Conservation (phyloP, 2,329 filamentous ascomycete genomes). For the Colletotrichum orbiculare region DNA sequence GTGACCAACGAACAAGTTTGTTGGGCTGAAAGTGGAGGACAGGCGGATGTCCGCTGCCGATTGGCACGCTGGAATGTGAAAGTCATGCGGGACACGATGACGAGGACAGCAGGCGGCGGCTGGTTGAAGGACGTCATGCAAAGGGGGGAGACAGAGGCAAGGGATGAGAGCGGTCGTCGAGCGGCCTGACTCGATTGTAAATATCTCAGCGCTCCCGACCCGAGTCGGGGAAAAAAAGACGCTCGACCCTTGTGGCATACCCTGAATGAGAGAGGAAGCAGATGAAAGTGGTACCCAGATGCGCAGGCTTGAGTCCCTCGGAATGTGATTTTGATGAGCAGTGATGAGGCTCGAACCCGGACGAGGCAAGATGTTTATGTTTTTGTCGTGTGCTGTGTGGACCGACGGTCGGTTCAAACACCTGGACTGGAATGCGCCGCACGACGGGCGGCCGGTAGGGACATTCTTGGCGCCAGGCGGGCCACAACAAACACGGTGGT, state of each 20-base stretch:
- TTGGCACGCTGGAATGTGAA: constrained; percentile 10
- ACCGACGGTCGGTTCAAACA: neutral
- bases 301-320: neutral
- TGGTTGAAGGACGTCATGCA: neutral
- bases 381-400: neutral
- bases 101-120: neutral
- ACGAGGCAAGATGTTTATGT: neutral
- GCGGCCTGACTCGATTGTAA: constrained; percentile 31
- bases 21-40: constrained; percentile 8
- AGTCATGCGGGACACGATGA: neutral
- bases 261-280: constrained; percentile 28
- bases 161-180: constrained; percentile 20
- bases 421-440: constrained; percentile 27
- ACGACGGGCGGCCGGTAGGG: constrained; percentile 11
- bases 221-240: constrained; percentile 2
- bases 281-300: constrained; percentile 29
- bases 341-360: neutral
- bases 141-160: constrained; percentile 12
- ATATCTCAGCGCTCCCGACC: constrained; percentile 30
- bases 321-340: constrained; percentile 25
- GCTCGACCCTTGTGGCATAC: constrained; percentile 26
- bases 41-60: constrained; percentile 1
- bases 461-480: constrained; percentile 21
- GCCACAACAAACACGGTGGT: constrained; percentile 29
- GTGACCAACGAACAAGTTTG: constrained; percentile 20